Base-by-base conservation (phyloP, 305 asterid genomes). In the Fraxinus albicans region DNA sequence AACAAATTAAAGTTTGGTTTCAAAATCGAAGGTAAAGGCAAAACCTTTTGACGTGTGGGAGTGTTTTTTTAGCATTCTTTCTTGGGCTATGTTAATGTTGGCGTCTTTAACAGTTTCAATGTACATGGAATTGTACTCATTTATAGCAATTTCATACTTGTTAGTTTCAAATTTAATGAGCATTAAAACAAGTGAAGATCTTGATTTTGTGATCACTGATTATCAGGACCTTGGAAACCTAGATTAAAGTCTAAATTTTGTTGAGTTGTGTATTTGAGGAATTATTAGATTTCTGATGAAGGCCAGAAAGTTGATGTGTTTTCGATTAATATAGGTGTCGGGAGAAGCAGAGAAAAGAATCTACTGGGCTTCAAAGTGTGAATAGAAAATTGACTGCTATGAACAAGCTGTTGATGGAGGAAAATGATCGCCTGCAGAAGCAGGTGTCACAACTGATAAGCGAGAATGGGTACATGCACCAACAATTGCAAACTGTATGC, bases 351-450 rank as follows among this genome's bases (percentile, higher is more conserved):
- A 89, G 97, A 80, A 95, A 95, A 80, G 99, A 95, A 88, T 87
- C 99, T 36, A 85, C 90, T 34, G 87, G 97, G 38, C 95, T 95
- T 47, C 99, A 95, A 88, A 91, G 97, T 80, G 99, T 95, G 77
- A 95, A 95, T 81, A 85, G 98, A 83, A 95, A 95, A 88, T 83
- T 95, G 87, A 74, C 84, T 77, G 98, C 99, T 0, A 93, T 95
- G 99, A 95, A 95, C 84, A 95, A 95, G 86, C 86, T 95, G 76
- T 84, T 95, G 88, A 95, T 95, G 99, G 99, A 95, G 87, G 99
- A 94, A 90, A 95, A 95, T 79, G 99, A 95, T 84, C 97, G 99
- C 82, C 89, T 95, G 86, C 99, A 95, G 88, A 95, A 94, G 87
- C 98, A 94, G 91, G 98, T 95, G 69, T 94, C 98, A 1, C 98